Evolutionary conservation across 768 basidiomycete genomes (phyloP).

Genomic region (Crucibulum laeve): DNA sequence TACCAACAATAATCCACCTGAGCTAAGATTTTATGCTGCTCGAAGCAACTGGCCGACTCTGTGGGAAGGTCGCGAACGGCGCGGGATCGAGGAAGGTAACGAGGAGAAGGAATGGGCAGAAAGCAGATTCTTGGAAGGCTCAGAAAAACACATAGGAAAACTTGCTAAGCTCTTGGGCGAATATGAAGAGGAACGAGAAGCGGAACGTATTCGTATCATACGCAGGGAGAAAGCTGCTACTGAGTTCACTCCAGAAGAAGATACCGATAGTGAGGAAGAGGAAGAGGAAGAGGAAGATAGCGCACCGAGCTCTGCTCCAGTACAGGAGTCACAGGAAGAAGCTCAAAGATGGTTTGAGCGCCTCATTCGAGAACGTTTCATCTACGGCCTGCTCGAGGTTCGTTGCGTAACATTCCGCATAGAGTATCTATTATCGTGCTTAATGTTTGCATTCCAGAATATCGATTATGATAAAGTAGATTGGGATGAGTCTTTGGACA

Average conservation of each 20-base stretch:
- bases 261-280: slow-evolving; percentile 55
- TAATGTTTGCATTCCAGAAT: slow-evolving; percentile 31
- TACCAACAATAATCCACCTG: slow-evolving; percentile 45
- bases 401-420: slow-evolving; percentile 16
- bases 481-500: slow-evolving; percentile 71
- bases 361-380: slow-evolving; percentile 61
- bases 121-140: slow-evolving; percentile 54
- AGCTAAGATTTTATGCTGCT: slow-evolving; percentile 51
- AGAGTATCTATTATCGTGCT: neutral
- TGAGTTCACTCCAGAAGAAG: slow-evolving; percentile 65
- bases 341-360: slow-evolving; percentile 50
- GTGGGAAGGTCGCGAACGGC: slow-evolving; percentile 55
- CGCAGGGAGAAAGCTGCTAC: slow-evolving; percentile 33
- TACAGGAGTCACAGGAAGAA: slow-evolving; percentile 47
- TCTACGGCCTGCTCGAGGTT: slow-evolving; percentile 74
- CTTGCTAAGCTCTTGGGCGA: slow-evolving; percentile 60
- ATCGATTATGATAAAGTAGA: slow-evolving; percentile 70
- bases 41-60: slow-evolving; percentile 59
- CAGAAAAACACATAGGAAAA: slow-evolving; percentile 61
- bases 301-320: slow-evolving; percentile 13
- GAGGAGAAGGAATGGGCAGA: slow-evolving; percentile 74
- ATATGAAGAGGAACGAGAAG: slow-evolving; percentile 78
- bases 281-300: slow-evolving; percentile 21
- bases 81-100: slow-evolving; percentile 45
- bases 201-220: slow-evolving; percentile 48